A percentile compares a stretch with the other conserved stretches of the same genome.
These are phyloP conservation scores for Fusarium phyllophilum DNA, from an alignment of 2,329 filamentous ascomycete species.

Conservation along the genomic window DNA sequence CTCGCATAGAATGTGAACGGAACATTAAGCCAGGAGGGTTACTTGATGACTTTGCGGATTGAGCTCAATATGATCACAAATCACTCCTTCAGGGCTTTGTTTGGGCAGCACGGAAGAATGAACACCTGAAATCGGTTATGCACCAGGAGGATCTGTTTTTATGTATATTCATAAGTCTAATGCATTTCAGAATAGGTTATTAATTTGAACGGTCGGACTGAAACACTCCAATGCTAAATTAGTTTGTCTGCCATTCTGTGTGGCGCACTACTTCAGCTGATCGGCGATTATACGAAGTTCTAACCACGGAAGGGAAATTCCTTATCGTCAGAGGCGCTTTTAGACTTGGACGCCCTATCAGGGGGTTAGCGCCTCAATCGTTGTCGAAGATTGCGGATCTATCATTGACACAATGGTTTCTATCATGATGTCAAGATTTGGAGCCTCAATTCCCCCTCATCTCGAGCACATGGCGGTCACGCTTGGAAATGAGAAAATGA, in stretches of 20 bases:
- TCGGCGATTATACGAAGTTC: neutral
- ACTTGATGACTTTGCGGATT: neutral
- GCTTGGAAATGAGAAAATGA: neutral
- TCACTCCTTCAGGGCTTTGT: neutral
- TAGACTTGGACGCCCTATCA: neutral
- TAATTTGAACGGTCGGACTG: neutral
- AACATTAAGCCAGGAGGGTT: accelerated
- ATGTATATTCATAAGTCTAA: neutral
- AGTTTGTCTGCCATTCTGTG: neutral
- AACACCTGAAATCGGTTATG: neutral
- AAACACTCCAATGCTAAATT: neutral
- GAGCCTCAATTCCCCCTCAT: neutral
- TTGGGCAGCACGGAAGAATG: neutral
- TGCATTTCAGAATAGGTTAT: neutral
- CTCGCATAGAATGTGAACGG: neutral
- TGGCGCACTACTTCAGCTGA: neutral
- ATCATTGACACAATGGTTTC: neutral
- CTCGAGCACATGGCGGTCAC: neutral
- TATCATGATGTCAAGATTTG: neutral
- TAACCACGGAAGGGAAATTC: neutral
- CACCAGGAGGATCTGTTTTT: neutral
- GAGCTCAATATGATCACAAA: accelerated
- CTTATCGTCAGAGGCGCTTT: neutral
- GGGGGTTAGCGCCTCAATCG: neutral
- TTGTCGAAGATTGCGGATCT: neutral